Conservation (phyloP, 306 rosid genomes). For the Hylodesmum podocarpum region DNA sequence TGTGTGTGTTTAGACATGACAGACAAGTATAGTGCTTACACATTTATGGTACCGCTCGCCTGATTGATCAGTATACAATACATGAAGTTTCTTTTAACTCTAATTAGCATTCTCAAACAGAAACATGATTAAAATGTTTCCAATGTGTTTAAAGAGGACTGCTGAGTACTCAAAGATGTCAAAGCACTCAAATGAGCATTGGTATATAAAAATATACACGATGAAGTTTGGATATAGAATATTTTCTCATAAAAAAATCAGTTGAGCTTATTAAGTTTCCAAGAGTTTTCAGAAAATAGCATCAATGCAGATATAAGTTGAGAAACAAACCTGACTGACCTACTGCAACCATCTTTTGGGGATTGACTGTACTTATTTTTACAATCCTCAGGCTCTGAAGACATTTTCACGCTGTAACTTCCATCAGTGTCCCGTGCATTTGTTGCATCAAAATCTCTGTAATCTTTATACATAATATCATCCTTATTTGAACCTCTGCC, state of each 20-base stretch:
- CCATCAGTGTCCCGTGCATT: constrained; percentile 62
- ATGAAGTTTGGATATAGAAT: background rate
- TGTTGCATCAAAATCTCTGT: constrained; percentile 51
- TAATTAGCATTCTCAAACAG: background rate
- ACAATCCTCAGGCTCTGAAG: constrained; percentile 80
- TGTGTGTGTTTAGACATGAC: background rate
- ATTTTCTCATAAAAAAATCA: background rate
- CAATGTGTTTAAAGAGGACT: background rate
- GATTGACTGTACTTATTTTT: constrained; percentile 56
- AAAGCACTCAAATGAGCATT: constrained; percentile 4
- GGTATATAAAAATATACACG: background rate
- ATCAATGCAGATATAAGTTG: background rate
- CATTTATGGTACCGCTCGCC: background rate
- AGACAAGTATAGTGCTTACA: background rate
- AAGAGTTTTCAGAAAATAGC: constrained; percentile 20
- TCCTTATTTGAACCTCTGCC: constrained; percentile 64
- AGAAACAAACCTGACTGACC: constrained; percentile 58
- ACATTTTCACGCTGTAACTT: constrained; percentile 57
- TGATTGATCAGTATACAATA: constrained; percentile 1
- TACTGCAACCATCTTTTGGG: constrained; percentile 60
- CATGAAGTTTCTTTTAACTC: background rate
- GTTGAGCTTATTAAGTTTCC: background rate
- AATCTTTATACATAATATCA: constrained; percentile 45
- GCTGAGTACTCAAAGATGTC: constrained; percentile 17
- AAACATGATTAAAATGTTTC: background rate